phyloP scores from a whole-genome alignment of 495 filamentous ascomycete species.

The Endocarpon pusillum region DNA sequence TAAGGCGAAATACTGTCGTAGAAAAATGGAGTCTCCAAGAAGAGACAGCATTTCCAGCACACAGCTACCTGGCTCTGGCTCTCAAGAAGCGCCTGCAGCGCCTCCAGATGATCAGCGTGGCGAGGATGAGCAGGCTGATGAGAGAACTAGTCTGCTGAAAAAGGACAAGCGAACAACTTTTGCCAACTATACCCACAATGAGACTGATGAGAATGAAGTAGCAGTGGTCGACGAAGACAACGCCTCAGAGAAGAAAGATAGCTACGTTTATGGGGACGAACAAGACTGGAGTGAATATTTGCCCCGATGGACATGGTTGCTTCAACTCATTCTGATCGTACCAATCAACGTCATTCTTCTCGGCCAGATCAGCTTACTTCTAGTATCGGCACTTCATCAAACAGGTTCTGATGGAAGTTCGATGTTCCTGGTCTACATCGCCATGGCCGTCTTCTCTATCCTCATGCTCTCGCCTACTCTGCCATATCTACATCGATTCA shows the following conservation, averaged over 20 bases:
- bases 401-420: slow-evolving; percentile 65
- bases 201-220: slow-evolving; percentile 16
- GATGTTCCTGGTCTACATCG: slow-evolving; percentile 49
- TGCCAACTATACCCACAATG: slow-evolving; percentile 42
- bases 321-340: slow-evolving; percentile 66
- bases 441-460: slow-evolving; percentile 46
- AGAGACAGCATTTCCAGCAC: slow-evolving; percentile 27
- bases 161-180: slow-evolving; percentile 49
- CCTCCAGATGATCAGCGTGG: slow-evolving; percentile 19
- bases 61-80: slow-evolving; percentile 16
- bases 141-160: slow-evolving; percentile 65
- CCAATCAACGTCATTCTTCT: slow-evolving; percentile 61
- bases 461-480: slow-evolving; percentile 60
- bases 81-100: slow-evolving; percentile 14
- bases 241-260: slow-evolving; percentile 8
- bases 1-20: slow-evolving; percentile 43
- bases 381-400: slow-evolving; percentile 54
- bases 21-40: slow-evolving; percentile 24
- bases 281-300: slow-evolving; percentile 70
- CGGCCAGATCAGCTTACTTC: slow-evolving; percentile 56
- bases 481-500: slow-evolving; percentile 77
- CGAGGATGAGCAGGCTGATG: slow-evolving; percentile 40
- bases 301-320: slow-evolving; percentile 68
- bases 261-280: slow-evolving; percentile 44
- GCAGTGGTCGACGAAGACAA: slow-evolving; percentile 13